Evolutionary conservation across 164 flowering plant genomes (phyloP).

Genomic region (Liquidambar formosana): DNA sequence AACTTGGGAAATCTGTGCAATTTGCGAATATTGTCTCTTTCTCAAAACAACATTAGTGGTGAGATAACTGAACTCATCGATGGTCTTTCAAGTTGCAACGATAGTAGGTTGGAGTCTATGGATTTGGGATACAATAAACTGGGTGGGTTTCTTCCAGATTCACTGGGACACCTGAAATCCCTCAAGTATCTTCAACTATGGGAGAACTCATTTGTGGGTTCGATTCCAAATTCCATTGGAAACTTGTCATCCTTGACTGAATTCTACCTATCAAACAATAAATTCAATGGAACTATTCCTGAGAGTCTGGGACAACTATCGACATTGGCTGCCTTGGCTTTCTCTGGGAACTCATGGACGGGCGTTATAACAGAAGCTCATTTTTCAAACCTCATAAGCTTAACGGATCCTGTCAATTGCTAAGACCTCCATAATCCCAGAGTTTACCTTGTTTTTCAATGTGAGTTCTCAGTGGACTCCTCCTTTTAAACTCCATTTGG

Average conservation of each 20-base stretch:
- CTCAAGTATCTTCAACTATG: conserved; percentile 3
- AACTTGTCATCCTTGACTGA: not conserved
- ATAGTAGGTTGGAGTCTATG: not conserved
- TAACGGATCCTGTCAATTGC: not conserved
- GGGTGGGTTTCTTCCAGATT: conserved; percentile 5
- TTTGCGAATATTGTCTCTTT: not conserved
- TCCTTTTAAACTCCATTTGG: not conserved
- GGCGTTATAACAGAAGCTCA: conserved; percentile 22
- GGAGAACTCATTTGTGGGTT: conserved; percentile 4
- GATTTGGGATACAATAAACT: conserved; percentile 1
- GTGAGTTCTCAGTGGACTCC: not conserved
- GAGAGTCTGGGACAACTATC: conserved; percentile 17
- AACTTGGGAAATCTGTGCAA: conserved; percentile 7
- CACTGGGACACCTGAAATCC: too few relatives aligned
- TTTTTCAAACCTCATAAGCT: conserved; percentile 9
- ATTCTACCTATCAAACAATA: conserved; percentile 2
- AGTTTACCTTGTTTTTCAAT: not conserved
- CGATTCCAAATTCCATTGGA: conserved; percentile 5
- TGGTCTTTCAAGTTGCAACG: conserved; percentile 2
- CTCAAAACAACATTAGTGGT: conserved; percentile 4
- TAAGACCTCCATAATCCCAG: not conserved
- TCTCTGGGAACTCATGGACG: conserved; percentile 8
- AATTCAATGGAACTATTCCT: conserved; percentile 18
- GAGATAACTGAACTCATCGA: not conserved
- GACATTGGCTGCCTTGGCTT: not conserved